Evolutionary conservation across 2,329 filamentous ascomycete genomes (phyloP), one percentile per base, ranked within the genome.

Genomic region (Aspergillus neoniger): DNA sequence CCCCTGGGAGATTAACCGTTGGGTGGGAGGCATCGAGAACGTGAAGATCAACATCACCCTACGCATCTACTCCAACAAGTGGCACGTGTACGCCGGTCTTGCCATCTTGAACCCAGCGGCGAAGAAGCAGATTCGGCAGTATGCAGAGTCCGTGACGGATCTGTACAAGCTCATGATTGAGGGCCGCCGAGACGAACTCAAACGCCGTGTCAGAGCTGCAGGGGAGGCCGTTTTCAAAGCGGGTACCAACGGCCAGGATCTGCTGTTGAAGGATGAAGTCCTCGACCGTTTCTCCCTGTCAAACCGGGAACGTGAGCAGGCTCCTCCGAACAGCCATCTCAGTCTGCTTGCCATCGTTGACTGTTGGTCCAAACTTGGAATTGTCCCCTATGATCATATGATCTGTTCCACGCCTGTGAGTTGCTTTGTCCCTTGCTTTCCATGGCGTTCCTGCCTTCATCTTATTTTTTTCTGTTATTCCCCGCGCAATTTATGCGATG

Each of bases 321-420:
- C 91, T 19, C 91, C 90, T 56, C 75, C 72, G 2, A 99, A 99
- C 79, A 99, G 95, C 74, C 96, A 99, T 77, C 84, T 99, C 30
- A 93, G 89, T 74, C 83, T 99, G 59, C 84, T 99, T 48, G 95
- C 93, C 50, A 99, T 99, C 86, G 96, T 98, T 47, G 95, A 99
- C 80, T 98, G 94, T 79, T 99, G 95, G 95, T 95, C 91, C 73
- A 91, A 91, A 67, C 84, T 98, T 49, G 90, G 88, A 36, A 99
- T 97, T 70, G 90, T 96, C 51, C 95, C 95, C 0, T 99, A 99
- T 76, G 94, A 99, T 77, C 96, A 99, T 81, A 99, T 99, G 93
- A 96, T 99, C 68, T 99, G 95, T 81, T 96, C 92, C 57, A 99
- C 95, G 41, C 95, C 95, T 52, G 86, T 88, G 72, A 74, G 84